Conservation (phyloP, 2,329 filamentous ascomycete species). For the Colletotrichum theobromicola region DNA sequence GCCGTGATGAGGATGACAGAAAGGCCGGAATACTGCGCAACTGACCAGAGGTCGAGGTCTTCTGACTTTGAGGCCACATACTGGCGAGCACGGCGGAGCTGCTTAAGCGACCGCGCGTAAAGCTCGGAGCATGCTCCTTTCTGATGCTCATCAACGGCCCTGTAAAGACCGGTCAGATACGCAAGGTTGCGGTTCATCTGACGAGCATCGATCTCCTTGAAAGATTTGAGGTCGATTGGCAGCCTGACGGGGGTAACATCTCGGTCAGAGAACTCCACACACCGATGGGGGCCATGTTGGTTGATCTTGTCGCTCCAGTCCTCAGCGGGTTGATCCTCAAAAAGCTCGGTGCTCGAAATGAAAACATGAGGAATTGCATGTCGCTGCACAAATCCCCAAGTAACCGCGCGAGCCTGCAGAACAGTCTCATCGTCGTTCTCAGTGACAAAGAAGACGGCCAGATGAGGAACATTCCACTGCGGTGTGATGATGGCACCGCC, state of each 20-base stretch:
- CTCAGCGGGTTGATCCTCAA: slow-evolving; percentile 36
- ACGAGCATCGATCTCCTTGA: slow-evolving; percentile 54
- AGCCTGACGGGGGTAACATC: slow-evolving; percentile 42
- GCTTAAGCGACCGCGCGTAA: neutral
- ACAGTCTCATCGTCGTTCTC: slow-evolving; percentile 44
- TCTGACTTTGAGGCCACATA: neutral
- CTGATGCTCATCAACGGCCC: slow-evolving; percentile 20
- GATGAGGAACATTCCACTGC: slow-evolving; percentile 51
- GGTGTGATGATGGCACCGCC: slow-evolving; percentile 45
- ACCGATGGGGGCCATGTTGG: slow-evolving; percentile 51
- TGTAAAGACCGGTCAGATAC: slow-evolving; percentile 47
- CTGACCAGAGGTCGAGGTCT: neutral
- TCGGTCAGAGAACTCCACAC: slow-evolving; percentile 44
- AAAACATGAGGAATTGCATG: slow-evolving; percentile 53
- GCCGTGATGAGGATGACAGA: neutral
- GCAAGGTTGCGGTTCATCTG: slow-evolving; percentile 60
- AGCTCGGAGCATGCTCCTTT: neutral
- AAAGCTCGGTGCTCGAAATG: slow-evolving; percentile 49
- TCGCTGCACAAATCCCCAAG: slow-evolving; percentile 51
- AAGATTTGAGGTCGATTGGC: slow-evolving; percentile 54
- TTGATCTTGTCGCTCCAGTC: slow-evolving; percentile 41
- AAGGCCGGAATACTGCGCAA: neutral
- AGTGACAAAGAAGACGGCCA: slow-evolving; percentile 54
- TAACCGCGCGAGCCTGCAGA: slow-evolving; percentile 42
- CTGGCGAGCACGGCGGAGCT: neutral